These are phyloP conservation scores for Lunularia cruciata DNA, from an alignment of 225 moss, liverwort and hornwort species.

Conservation along the genomic window DNA sequence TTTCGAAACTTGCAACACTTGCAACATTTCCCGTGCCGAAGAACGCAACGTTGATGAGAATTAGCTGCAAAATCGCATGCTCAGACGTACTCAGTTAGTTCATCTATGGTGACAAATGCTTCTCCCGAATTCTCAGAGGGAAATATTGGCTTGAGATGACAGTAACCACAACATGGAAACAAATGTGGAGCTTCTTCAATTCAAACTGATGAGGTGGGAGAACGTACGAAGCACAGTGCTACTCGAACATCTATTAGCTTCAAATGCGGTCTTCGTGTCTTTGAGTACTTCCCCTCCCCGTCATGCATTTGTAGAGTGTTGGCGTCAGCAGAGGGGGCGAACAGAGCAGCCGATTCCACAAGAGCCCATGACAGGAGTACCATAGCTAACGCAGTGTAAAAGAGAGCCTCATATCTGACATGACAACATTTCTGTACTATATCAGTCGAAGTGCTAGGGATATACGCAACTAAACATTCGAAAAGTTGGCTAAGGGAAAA, in stretches of 20 bases:
- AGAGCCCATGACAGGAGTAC: slow-evolving; percentile 89
- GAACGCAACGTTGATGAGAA: slow-evolving; percentile 90
- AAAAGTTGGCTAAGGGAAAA: no score
- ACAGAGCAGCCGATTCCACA: slow-evolving; percentile 75
- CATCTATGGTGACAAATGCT: no score
- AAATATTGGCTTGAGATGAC: no score
- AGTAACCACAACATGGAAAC: not conserved
- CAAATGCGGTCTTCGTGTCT: slow-evolving; percentile 38
- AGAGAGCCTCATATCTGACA: slow-evolving; percentile 93
- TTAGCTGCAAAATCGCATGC: slow-evolving; percentile 68
- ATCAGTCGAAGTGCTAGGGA: not conserved
- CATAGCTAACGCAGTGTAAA: slow-evolving; percentile 74
- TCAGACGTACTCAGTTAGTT: no score
- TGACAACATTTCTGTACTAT: not conserved
- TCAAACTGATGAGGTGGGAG: slow-evolving; percentile 13
- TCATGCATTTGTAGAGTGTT: slow-evolving; percentile 15
- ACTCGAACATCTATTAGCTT: slow-evolving; percentile 82
- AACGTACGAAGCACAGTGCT: slow-evolving; percentile 89
- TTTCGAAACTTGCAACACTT: slow-evolving; percentile 96
- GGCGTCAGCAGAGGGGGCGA: slow-evolving; percentile 44
- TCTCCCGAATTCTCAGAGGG: no score
- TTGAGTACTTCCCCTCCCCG: slow-evolving; percentile 32
- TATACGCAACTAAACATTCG: not conserved
- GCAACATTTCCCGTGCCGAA: slow-evolving; percentile 99
- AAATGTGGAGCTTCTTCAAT: not conserved